Evolutionary conservation across 83 land plant genomes (phyloP), one percentile per base, ranked within the genome.

Genomic region (Picea engelmannii): DNA sequence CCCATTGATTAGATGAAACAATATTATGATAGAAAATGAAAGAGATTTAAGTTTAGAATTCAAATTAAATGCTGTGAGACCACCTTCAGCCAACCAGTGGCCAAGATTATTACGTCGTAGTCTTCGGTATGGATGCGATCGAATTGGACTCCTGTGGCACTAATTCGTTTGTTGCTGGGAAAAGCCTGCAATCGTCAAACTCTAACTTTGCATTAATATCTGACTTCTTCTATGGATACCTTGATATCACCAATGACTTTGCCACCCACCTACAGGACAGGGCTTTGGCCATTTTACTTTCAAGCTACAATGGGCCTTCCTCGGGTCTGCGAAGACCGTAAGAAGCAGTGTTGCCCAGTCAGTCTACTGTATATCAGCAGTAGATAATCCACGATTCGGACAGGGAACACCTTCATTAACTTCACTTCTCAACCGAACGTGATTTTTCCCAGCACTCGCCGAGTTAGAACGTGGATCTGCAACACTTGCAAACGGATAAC

Each of bases 51-150:
- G 2, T n/a, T 55, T 11, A 55, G n/a, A n/a, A 42, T 11, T 44
- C n/a, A 44, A 44, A 10, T 47, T n/a, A 1, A 73, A 40, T 42
- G 0, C 20, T 4, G 42, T 7, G 3, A 3, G 1, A 23, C 49
- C 4, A 89, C 91, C 89, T 87, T 84, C 24, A 90, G 92, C 92
- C 92, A 90, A 6, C 94, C 94, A 58, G 94, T 92, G 18, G 93
- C 90, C 27, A 92, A 90, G 5, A 92, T 62, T 20, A 92, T 88
- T 13, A 86, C 86, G 80, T 92, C 90, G 60, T 85, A 92, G 0
- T 66, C 69, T 60, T 80, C 76, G 1, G 64, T 31, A 20, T 73
- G 66, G 13, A 87, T 87, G 77, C 88, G 79, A 21, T 70, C 47
- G 64, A 92, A 92, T 21, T 64, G 21, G 4, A 88, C 87, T 6